Percentiles rank a stretch among this genome's conserved stretches.
Evolutionary conservation across 2,329 filamentous ascomycete genomes (phyloP).

Genomic region (Aspergillus novofumigatus): DNA sequence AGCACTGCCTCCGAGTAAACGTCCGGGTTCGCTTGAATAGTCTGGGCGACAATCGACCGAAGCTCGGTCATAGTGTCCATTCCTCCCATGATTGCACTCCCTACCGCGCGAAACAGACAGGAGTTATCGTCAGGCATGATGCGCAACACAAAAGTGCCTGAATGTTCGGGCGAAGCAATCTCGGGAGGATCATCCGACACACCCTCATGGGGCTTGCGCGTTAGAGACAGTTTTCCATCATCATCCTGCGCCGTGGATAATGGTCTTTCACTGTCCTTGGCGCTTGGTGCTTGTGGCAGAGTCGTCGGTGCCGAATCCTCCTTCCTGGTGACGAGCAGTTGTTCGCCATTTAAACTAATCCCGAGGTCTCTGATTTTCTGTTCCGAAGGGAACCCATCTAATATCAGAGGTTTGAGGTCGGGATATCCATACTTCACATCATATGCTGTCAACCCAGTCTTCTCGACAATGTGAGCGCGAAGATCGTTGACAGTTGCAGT

Average conservation of each 20-base stretch:
- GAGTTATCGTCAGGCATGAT: slow-evolving; percentile 98
- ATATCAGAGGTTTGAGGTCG: slow-evolving; percentile 60
- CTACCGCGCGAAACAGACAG: slow-evolving; percentile 88
- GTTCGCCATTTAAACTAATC: slow-evolving; percentile 63
- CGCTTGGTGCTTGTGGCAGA: slow-evolving; percentile 3
- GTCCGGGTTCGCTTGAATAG: slow-evolving; percentile 68
- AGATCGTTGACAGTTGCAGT: slow-evolving; percentile 51
- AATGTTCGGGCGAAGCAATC: slow-evolving; percentile 53
- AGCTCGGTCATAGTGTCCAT: slow-evolving; percentile 68
- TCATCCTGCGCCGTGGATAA: slow-evolving; percentile 10
- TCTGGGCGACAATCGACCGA: slow-evolving; percentile 70
- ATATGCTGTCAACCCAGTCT: slow-evolving; percentile 63
- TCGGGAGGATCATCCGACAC: slow-evolving; percentile 58
- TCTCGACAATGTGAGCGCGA: slow-evolving; percentile 44
- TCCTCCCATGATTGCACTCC: slow-evolving; percentile 67
- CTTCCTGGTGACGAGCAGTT: slow-evolving; percentile 58
- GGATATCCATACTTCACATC: slow-evolving; percentile 84
- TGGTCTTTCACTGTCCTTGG: slow-evolving; percentile 6
- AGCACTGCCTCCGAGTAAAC: slow-evolving; percentile 74
- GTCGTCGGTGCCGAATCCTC: slow-evolving; percentile 23
- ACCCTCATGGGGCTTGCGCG: slow-evolving; percentile 40
- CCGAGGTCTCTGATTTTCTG: slow-evolving; percentile 54
- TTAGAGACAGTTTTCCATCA: slow-evolving; percentile 28
- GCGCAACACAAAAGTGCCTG: slow-evolving; percentile 64
- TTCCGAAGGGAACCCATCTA: slow-evolving; percentile 49